Percentiles rank a stretch among this genome's conserved stretches.
Evolutionary conservation across 2,329 filamentous ascomycete genomes (phyloP).

Genomic region (Fusarium nematophilum): DNA sequence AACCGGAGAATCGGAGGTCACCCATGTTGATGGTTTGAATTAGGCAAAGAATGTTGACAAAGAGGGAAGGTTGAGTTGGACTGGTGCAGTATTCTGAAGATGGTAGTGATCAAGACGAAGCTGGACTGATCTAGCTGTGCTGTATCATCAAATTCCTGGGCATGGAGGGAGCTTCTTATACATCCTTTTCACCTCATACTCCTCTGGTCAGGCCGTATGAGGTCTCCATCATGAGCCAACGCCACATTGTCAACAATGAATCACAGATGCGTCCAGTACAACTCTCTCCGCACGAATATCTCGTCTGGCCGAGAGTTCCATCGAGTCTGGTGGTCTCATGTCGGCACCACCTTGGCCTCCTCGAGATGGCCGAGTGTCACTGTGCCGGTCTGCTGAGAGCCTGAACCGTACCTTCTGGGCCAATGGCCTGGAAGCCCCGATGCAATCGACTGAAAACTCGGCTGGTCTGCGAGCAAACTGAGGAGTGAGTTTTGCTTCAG

Average conservation of each 20-base stretch:
- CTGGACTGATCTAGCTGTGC: constrained; percentile 1
- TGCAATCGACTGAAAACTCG: no score
- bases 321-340: constrained; percentile 1
- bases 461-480: no score
- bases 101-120: not conserved
- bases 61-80: not conserved
- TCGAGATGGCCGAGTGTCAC: no score
- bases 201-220: not conserved
- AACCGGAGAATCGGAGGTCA: constrained; percentile 23
- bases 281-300: constrained; percentile 3
- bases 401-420: no score
- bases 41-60: not conserved
- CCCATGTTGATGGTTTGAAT: constrained; percentile 24
- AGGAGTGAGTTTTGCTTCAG: no score
- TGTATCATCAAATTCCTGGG: not conserved
- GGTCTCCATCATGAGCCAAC: not conserved
- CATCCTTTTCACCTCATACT: not conserved
- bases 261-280: constrained; percentile 3
- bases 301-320: not conserved
- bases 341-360: not conserved
- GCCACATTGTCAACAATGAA: constrained; percentile 12
- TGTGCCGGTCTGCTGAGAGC: no score
- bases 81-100: not conserved
- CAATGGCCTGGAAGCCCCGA: no score
- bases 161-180: not conserved